Conservation (phyloP, 768 basidiomycete species). For the Lanmaoa rubissima region DNA sequence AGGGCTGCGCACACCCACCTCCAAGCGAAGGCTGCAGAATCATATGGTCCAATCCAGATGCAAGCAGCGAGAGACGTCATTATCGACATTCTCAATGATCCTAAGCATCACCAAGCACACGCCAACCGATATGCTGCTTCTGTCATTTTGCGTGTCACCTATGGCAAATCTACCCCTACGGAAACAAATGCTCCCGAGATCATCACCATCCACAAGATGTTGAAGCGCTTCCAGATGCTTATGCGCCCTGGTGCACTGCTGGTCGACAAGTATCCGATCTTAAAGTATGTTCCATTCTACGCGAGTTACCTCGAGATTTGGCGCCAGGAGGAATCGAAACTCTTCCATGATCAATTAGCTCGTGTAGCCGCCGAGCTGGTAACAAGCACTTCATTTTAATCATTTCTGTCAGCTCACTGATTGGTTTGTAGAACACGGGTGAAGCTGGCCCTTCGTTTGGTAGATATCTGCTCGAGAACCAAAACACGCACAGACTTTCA, state of each 20-base stretch:
- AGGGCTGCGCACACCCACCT: slow-evolving; percentile 61
- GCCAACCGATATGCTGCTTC: slow-evolving; percentile 44
- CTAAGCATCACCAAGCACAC: slow-evolving; percentile 50
- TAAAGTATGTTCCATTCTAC: slow-evolving; percentile 58
- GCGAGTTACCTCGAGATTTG: slow-evolving; percentile 54
- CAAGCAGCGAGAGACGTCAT: slow-evolving; percentile 30
- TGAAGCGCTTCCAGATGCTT: slow-evolving; percentile 35
- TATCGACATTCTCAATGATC: slow-evolving; percentile 32
- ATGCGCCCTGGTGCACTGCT: slow-evolving; percentile 37
- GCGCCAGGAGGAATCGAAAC: slow-evolving; percentile 51
- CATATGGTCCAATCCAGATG: slow-evolving; percentile 51
- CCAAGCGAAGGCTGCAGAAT: slow-evolving; percentile 48
- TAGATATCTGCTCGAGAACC: slow-evolving; percentile 56
- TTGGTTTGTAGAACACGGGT: slow-evolving; percentile 19
- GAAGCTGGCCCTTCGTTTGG: slow-evolving; percentile 45
- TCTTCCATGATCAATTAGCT: slow-evolving; percentile 54
- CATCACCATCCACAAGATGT: slow-evolving; percentile 32
- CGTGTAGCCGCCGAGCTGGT: slow-evolving; percentile 49
- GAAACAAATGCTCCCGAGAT: slow-evolving; percentile 32
- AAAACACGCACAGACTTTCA: slow-evolving; percentile 51
- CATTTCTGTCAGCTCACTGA: not conserved
- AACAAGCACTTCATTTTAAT: not conserved
- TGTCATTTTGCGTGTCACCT: slow-evolving; percentile 35
- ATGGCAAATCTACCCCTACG: slow-evolving; percentile 35
- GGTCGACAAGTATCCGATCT: slow-evolving; percentile 37